A percentile compares a stretch with the other conserved stretches of the same genome.
phyloP scores from a whole-genome alignment of 495 filamentous ascomycete species.

The Neurospora sp. region DNA sequence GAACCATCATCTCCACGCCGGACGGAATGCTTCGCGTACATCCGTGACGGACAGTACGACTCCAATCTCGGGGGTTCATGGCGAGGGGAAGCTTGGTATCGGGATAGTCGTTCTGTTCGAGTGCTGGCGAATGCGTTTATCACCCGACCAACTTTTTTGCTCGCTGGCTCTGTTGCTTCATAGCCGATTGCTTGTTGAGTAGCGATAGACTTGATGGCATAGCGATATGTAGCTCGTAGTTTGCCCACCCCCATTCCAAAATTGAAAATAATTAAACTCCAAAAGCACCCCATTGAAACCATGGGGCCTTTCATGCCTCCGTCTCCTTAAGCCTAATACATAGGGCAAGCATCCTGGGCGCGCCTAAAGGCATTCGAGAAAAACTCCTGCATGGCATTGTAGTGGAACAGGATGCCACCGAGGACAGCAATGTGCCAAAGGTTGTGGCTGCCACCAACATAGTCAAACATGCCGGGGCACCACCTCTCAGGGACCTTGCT shows the following conservation, averaged over 20 bases:
- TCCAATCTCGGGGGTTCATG: too few relatives aligned
- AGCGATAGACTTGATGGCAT: not conserved
- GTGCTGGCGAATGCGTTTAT: not conserved
- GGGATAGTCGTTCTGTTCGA: not conserved
- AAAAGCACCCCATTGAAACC: not conserved
- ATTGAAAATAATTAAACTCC: not conserved
- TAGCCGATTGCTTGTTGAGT: not conserved
- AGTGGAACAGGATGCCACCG: slow-evolving; percentile 95
- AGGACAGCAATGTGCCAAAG: slow-evolving; percentile 95
- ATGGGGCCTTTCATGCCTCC: not conserved
- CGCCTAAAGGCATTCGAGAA: slow-evolving; percentile 76
- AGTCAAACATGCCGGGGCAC: slow-evolving; percentile 88
- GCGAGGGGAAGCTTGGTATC: not conserved
- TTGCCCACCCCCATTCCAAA: not conserved
- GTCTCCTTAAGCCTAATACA: slow-evolving; percentile 22
- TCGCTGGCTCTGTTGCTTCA: not conserved
- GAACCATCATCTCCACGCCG: too few relatives aligned
- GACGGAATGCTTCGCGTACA: too few relatives aligned
- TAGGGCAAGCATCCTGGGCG: slow-evolving; percentile 43
- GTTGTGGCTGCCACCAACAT: slow-evolving; percentile 89
- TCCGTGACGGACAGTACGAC: too few relatives aligned
- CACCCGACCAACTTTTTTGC: not conserved
- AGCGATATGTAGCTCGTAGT: not conserved
- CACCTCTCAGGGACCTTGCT: slow-evolving; percentile 88
- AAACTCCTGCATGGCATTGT: slow-evolving; percentile 89